Base-by-base conservation (phyloP, 2,329 filamentous ascomycete species). In the Clarireedia paspali region DNA sequence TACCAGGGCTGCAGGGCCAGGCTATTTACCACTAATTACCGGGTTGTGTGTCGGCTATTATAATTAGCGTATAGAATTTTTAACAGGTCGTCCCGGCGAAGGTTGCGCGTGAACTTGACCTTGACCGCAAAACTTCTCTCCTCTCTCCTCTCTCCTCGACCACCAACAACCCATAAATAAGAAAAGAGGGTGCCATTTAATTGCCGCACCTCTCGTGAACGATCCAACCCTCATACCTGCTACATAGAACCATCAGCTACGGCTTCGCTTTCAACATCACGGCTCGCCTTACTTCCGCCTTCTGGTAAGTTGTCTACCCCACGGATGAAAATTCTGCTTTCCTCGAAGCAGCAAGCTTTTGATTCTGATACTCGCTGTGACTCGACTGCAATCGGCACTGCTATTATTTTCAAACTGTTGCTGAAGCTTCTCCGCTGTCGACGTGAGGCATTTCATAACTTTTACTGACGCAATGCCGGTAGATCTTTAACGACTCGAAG, bases 401-500 rank as follows among this genome's bases (percentile, higher is more conserved):
- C 10, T 12, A 34, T 34, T 1, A 5, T 34, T 34, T 15, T 42
- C 39, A 42, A 14, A 42, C 17, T 2, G 5, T 42, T n/a, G 10
- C 15, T 42, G 15, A 10, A 42, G 15, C 17, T 42, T 42, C 7
- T 20, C n/a, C n/a, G 39, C 27, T 45, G n/a, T 48, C 12, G 10
- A 30, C 12, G 20, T 49, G 52, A n/a, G 45, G 34, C 23, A 49
- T 54, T 54, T 54, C 52, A 54, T 42, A 36, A 36, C 15, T 9
- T 26, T 49, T 49, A 49, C 47, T 49, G 5, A 34, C 52, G 47
- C 52, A 42, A 42, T 24, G 23, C 26, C 34, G 44, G 40, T 40
- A 56, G 54, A 53, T 47, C 54, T 47, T 46, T 39, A 17, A 51
- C 9, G 30, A 34, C 17, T 36, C 38, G n/a, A 55, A 50, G 40